Percentiles rank a stretch among this genome's conserved stretches.
These are phyloP conservation scores for Debaryomyces castellii DNA, from an alignment of 805 yeast species.

Conservation along the genomic window DNA sequence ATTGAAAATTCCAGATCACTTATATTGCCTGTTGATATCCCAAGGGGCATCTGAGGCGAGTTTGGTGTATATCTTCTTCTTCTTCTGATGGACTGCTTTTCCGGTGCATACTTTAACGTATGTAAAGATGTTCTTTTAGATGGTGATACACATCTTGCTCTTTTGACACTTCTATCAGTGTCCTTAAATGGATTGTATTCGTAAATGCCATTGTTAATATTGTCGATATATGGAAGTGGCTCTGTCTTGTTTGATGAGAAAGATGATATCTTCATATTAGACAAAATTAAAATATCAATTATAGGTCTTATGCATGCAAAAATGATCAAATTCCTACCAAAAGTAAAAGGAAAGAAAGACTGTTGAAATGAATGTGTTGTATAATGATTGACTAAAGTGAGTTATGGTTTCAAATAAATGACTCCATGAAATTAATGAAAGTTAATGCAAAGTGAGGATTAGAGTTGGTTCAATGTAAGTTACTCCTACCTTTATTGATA, in stretches of 20 bases:
- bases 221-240: slow-evolving; percentile 23
- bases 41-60: background rate
- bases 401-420: slow-evolving; percentile 7
- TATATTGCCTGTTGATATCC: slow-evolving; percentile 4
- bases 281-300: background rate
- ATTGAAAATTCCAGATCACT: slow-evolving; percentile 10
- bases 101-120: slow-evolving; percentile 8
- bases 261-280: slow-evolving; percentile 10
- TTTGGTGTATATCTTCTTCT: slow-evolving; percentile 1
- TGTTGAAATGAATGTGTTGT: background rate
- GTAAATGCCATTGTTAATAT: slow-evolving; percentile 20
- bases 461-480: background rate
- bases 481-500: background rate
- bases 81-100: slow-evolving; percentile 7
- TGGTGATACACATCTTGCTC: slow-evolving; percentile 6
- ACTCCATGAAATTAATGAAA: slow-evolving; percentile 4
- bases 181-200: slow-evolving; percentile 15
- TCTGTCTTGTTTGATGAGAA: slow-evolving; percentile 16
- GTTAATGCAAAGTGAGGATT: slow-evolving; percentile 1
- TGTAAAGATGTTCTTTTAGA: slow-evolving; percentile 6
- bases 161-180: slow-evolving; percentile 2
- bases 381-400: slow-evolving; percentile 10
- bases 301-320: background rate
- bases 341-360: background rate
- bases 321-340: background rate